phyloP scores from a whole-genome alignment of 106 monocot genomes.

The Platanthera zijinensis region DNA sequence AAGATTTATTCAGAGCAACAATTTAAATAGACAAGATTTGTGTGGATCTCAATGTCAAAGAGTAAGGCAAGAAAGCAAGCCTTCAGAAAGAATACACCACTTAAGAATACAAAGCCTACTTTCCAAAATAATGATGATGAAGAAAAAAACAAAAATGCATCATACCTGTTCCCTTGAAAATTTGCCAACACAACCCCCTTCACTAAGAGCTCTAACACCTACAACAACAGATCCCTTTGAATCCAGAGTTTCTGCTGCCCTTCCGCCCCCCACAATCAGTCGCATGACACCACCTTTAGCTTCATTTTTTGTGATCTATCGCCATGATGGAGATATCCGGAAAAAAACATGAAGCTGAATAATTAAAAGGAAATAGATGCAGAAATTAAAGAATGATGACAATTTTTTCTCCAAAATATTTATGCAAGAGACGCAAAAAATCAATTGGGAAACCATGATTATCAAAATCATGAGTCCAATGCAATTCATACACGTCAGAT shows the following conservation, averaged over 20 bases:
- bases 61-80: background rate
- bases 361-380: background rate
- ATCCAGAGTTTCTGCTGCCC: slow-evolving; percentile 67
- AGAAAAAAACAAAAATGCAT: background rate
- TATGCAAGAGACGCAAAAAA: background rate
- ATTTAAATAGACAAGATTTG: background rate
- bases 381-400: background rate
- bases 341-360: background rate
- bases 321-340: background rate
- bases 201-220: slow-evolving; percentile 93
- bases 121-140: background rate
- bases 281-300: slow-evolving; percentile 88
- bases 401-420: background rate
- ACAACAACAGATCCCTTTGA: slow-evolving; percentile 91
- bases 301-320: slow-evolving; percentile 89
- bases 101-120: background rate
- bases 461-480: background rate
- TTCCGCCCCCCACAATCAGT: slow-evolving; percentile 87
- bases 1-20: background rate
- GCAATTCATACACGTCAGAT: background rate
- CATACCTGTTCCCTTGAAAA: slow-evolving; percentile 94
- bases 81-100: background rate
- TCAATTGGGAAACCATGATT: background rate
- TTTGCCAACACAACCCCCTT: slow-evolving; percentile 92
- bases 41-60: no score